Evolutionary conservation across 2,329 filamentous ascomycete species (phyloP).

Genomic region (Fulvia fulva): DNA sequence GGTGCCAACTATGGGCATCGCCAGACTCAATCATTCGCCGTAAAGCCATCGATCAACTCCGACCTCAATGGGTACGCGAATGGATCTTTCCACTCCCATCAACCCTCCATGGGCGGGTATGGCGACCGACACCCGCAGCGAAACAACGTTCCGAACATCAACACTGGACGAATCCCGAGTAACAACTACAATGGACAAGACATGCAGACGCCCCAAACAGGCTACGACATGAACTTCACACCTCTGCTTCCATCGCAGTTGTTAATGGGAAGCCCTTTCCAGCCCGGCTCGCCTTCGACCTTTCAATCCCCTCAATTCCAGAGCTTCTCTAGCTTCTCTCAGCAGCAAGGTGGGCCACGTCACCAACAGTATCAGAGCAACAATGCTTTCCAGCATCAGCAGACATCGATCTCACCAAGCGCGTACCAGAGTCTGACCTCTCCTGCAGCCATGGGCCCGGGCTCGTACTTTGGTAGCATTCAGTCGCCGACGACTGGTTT

Average conservation of each 20-base stretch:
- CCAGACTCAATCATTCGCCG: conserved; percentile 61
- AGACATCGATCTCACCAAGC: conserved; percentile 67
- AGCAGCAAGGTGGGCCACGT: conserved; percentile 49
- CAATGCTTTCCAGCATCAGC: conserved; percentile 71
- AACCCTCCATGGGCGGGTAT: conserved; percentile 67
- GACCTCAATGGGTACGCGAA: conserved; percentile 88
- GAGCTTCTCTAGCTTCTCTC: conserved; percentile 72
- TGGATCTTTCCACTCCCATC: conserved; percentile 84
- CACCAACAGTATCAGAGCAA: conserved; percentile 50
- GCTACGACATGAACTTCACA: conserved; percentile 97
- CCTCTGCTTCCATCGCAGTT: conserved; percentile 91
- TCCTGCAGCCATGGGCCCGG: conserved; percentile 74
- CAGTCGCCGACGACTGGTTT: conserved; percentile 83
- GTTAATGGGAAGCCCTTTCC: conserved; percentile 91
- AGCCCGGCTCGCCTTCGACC: conserved; percentile 84
- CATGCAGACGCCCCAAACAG: conserved; percentile 80
- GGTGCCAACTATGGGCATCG: conserved; percentile 52
- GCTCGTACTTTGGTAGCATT: conserved; percentile 73
- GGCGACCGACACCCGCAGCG: conserved; percentile 81
- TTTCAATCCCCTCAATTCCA: conserved; percentile 92
- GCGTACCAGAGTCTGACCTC: conserved; percentile 82
- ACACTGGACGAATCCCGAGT: conserved; percentile 63
- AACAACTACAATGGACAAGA: conserved; percentile 49
- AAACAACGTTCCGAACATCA: conserved; percentile 76
- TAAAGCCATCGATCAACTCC: conserved; percentile 66